A percentile compares a stretch with the other conserved stretches of the same genome.
These are phyloP conservation scores for Arthrobotrys sphaeroides DNA, from an alignment of 2,329 filamentous ascomycete genomes.

Conservation along the genomic window DNA sequence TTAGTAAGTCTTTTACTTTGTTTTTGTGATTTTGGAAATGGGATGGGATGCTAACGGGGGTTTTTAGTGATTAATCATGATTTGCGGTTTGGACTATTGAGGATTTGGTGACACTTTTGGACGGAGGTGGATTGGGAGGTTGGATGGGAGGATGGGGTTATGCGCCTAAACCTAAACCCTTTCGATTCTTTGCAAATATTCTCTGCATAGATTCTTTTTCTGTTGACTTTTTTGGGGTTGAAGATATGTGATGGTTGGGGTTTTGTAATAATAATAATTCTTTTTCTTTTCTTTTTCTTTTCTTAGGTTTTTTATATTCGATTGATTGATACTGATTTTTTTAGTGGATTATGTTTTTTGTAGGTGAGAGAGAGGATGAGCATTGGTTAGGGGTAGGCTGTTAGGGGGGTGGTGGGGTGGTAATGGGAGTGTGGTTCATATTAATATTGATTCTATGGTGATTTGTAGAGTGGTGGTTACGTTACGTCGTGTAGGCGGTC, in stretches of 20 bases:
- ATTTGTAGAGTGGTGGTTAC: no score
- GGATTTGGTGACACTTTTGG: no score
- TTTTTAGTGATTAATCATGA: constrained; percentile 37
- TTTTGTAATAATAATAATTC: constrained; percentile 42
- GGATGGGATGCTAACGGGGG: constrained; percentile 15
- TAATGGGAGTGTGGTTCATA: no score
- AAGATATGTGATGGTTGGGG: not conserved
- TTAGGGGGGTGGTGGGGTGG: no score
- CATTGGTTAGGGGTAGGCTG: no score
- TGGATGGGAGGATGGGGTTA: not conserved
- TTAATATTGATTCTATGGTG: no score
- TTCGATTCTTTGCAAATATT: constrained; percentile 53
- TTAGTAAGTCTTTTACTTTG: constrained; percentile 72
- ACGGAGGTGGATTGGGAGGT: not conserved
- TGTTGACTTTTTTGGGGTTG: constrained; percentile 5
- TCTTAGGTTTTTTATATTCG: not conserved
- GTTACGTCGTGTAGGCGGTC: no score
- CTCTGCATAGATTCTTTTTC: constrained; percentile 22
- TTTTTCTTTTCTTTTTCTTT: not conserved
- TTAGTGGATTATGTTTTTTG: no score
- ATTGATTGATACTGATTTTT: no score
- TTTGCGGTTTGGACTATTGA: no score
- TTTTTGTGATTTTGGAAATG: not conserved
- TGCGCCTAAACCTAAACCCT: not conserved
- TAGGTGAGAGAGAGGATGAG: no score